Percentiles rank a stretch among this genome's conserved stretches.
Evolutionary conservation across 805 yeast genomes (phyloP).

Genomic region (Pichia kluyveri): DNA sequence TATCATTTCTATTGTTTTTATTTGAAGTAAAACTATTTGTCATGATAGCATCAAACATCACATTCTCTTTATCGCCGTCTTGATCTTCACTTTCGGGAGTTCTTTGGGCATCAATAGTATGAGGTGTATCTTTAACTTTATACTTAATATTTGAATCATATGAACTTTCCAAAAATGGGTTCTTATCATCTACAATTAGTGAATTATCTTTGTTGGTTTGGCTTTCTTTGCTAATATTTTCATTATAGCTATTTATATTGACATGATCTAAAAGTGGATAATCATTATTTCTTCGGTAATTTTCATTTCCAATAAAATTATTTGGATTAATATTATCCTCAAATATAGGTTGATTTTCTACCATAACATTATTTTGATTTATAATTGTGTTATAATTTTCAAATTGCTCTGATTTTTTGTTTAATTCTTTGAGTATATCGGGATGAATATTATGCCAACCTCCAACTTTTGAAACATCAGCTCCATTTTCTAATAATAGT

Average conservation of each 20-base stretch:
- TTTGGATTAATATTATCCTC: neutral
- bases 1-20: neutral
- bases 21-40: neutral
- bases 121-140: constrained; percentile 1
- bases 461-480: constrained; percentile 26
- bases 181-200: neutral
- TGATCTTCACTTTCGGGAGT: constrained; percentile 1
- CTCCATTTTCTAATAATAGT: constrained; percentile 38
- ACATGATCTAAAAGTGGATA: neutral
- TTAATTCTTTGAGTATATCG: constrained; percentile 13
- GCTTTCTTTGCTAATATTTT: too few species aligned
- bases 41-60: constrained; percentile 17
- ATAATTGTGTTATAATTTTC: neutral
- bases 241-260: neutral
- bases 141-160: neutral
- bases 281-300: neutral
- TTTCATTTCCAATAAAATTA: neutral
- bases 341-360: neutral
- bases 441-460: constrained; percentile 17
- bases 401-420: neutral
- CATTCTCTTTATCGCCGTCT: constrained; percentile 36
- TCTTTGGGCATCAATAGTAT: constrained; percentile 1
- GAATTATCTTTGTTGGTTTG: too few species aligned
- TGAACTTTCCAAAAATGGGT: constrained; percentile 4
- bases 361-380: neutral